Evolutionary conservation across 192 early-diverging fungal genomes (phyloP).

Genomic region (Entomortierella parvispora): DNA sequence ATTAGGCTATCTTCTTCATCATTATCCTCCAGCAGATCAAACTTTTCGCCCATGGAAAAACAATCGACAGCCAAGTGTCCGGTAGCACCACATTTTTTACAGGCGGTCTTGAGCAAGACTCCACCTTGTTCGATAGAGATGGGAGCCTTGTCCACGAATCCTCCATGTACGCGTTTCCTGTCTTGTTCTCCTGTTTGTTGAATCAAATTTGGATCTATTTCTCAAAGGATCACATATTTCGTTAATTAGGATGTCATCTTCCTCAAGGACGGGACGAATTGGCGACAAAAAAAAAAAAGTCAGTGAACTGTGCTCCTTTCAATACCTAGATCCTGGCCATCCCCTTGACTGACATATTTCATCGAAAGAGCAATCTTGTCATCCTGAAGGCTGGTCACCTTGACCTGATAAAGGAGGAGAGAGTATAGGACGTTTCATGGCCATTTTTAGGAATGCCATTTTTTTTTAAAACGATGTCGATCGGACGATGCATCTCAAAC

Average conservation of each 20-base stretch:
- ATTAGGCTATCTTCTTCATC: constrained; percentile 6
- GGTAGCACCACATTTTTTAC: constrained; percentile 55
- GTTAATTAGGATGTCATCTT: background rate
- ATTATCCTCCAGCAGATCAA: constrained; percentile 47
- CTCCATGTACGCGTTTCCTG: constrained; percentile 31
- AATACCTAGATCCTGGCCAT: constrained; percentile 54
- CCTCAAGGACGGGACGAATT: background rate
- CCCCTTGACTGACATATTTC: constrained; percentile 57
- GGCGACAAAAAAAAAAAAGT: background rate
- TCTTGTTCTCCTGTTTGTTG: constrained; percentile 41
- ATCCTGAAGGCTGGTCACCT: constrained; percentile 51
- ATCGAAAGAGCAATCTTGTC: constrained; percentile 56
- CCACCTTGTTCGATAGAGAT: constrained; percentile 53
- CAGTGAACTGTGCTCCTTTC: background rate
- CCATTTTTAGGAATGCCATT: too few species aligned
- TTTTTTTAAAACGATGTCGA: too few species aligned
- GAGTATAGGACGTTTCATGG: too few species aligned
- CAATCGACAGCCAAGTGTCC: constrained; percentile 50
- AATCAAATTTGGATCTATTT: constrained; percentile 47
- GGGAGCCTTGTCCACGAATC: constrained; percentile 44
- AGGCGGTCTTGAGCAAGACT: constrained; percentile 45
- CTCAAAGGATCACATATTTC: background rate
- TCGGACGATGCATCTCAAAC: too few species aligned
- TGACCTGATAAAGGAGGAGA: constrained; percentile 28
- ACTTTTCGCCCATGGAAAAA: constrained; percentile 43